Evolutionary conservation across 2,329 filamentous ascomycete species (phyloP).

Genomic region (Orbilia blumenaviensis): DNA sequence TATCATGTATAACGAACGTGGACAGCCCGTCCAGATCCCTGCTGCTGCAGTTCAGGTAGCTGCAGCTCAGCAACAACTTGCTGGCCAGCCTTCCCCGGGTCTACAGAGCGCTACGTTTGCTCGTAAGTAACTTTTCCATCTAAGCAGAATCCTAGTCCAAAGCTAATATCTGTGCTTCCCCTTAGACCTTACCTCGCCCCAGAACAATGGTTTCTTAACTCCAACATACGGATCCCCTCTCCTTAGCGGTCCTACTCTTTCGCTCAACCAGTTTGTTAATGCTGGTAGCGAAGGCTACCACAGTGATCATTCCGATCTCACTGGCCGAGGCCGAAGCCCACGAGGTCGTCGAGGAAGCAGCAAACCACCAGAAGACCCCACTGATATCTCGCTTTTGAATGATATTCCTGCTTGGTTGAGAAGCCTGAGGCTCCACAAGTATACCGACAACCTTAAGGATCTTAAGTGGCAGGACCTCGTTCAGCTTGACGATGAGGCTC

Average conservation of each 20-base stretch:
- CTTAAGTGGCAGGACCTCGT: conserved; percentile 95
- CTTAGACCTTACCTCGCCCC: conserved; percentile 79
- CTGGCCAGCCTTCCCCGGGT: conserved; percentile 44
- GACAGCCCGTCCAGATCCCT: conserved; percentile 67
- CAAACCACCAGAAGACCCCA: conserved; percentile 97
- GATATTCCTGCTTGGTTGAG: conserved; percentile 97
- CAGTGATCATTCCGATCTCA: conserved; percentile 91
- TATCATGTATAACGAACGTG: conserved; percentile 93
- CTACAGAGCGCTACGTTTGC: conserved; percentile 58
- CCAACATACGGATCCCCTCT: conserved; percentile 79
- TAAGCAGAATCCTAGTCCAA: conserved; percentile 80
- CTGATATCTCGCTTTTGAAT: conserved; percentile 85
- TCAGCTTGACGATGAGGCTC: conserved; percentile 87
- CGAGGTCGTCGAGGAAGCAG: conserved; percentile 91
- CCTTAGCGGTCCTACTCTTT: conserved; percentile 63
- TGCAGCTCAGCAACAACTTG: conserved; percentile 55
- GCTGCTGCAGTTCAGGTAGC: conserved; percentile 57
- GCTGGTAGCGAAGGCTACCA: conserved; percentile 80
- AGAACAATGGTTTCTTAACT: conserved; percentile 92
- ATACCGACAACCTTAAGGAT: conserved; percentile 97
- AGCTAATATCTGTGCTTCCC: conserved; percentile 66
- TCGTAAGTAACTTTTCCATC: conserved; percentile 63
- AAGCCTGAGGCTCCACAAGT: conserved; percentile 95
- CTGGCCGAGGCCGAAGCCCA: conserved; percentile 82
- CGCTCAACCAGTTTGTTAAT: conserved; percentile 47